phyloP scores from a whole-genome alignment of 2,329 filamentous ascomycete species.

The Lachnellula occidentalis region DNA sequence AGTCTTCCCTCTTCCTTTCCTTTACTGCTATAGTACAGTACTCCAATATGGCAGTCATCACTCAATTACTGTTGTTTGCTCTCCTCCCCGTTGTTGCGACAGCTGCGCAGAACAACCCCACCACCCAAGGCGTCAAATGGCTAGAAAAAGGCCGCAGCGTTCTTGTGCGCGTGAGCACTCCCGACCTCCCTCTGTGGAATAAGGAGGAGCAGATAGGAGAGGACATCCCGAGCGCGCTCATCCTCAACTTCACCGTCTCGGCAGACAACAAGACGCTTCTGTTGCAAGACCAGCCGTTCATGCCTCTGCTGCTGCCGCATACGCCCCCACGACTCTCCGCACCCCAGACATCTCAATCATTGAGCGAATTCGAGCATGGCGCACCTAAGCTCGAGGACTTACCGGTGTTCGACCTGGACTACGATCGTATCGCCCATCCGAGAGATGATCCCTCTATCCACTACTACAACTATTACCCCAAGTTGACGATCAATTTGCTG shows the following conservation, averaged over 20 bases:
- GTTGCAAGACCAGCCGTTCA: constrained; percentile 17
- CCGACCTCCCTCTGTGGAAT: constrained; percentile 16
- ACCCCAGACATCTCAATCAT: constrained; percentile 8
- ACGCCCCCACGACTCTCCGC: constrained; percentile 14
- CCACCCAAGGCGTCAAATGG: constrained; percentile 12
- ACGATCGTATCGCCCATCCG: constrained; percentile 4
- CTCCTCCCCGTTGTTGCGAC: neutral
- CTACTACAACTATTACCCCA: constrained; percentile 2
- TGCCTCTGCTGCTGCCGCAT: constrained; percentile 13
- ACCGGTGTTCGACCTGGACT: constrained; percentile 3
- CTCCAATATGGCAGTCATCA: neutral
- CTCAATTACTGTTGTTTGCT: neutral
- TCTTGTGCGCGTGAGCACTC: constrained; percentile 15
- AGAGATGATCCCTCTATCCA: constrained; percentile 7
- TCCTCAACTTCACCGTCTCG: constrained; percentile 21
- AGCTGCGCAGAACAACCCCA: neutral
- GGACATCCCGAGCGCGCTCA: constrained; percentile 11
- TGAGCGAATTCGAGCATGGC: neutral
- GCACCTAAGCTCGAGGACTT: neutral
- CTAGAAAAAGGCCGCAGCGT: constrained; percentile 14
- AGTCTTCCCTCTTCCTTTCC: neutral
- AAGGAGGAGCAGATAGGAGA: constrained; percentile 7
- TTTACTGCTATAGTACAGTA: neutral
- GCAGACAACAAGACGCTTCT: constrained; percentile 17
- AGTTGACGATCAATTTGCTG: constrained; percentile 6